Evolutionary conservation across 2,329 filamentous ascomycete species (phyloP), one percentile per base, ranked within the genome.

Genomic region (Fusarium sp.): DNA sequence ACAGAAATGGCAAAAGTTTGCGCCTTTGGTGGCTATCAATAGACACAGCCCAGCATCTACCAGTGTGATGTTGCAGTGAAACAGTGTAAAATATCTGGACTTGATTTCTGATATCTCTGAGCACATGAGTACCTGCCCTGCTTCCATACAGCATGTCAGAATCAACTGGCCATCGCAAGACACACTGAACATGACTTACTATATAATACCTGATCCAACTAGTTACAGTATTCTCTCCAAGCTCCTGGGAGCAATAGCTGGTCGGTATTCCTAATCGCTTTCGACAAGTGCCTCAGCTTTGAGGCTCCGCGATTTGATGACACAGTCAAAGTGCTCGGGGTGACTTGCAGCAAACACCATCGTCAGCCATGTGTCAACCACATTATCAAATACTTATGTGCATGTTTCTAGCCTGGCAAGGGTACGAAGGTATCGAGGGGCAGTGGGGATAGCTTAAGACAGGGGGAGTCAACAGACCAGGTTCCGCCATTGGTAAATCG

Each of bases 401-500:
- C 42, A 33, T 44, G 14, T 41, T 53, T 31, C 45, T 11, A 38
- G 29, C 27, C 18, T 35, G 14, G 15, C 31, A 65, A 22, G 49
- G 36, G 27, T 44, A n/a, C 18, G 35, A 20, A 14, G 20, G 14
- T 20, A 39, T 27, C 14, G 49, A 50, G 53, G 56, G 62, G 45
- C 29, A 53, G 42, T 60, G 53, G 55, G 46, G 53, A 35, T 35
- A 17, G 44, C 20, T 39, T 1, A 29, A 38, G 17, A 33, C n/a
- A 50, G 18, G 41, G 61, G 55, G 47, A 50, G 27, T 50, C 52
- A 62, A 76, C 77, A 36, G 63, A 80, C 79, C 78, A 80, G 42
- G 79, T 80, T 56, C 78, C 78, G 41, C 78, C 78, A 68, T 79
- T 80, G 47, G 78, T 79, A 54, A 80, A 79, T 53, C 58, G 66